Percentiles rank a stretch among this genome's conserved stretches.
Evolutionary conservation across 2,329 filamentous ascomycete genomes (phyloP).

Genomic region (Aspergillus texensis): DNA sequence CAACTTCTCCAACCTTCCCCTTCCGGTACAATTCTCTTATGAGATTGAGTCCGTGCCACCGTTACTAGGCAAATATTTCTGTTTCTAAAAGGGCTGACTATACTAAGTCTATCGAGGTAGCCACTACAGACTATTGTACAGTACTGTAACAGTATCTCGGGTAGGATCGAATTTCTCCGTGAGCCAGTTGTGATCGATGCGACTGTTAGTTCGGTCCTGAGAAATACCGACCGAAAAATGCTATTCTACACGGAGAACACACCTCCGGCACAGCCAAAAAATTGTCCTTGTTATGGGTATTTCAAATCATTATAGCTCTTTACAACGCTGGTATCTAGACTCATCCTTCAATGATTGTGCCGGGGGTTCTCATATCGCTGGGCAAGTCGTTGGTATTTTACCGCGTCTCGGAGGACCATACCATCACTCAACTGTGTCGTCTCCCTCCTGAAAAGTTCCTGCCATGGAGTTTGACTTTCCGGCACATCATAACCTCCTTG

Average conservation of each 20-base stretch:
- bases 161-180: not conserved
- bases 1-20: not conserved
- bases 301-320: not conserved
- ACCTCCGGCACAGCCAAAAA: not conserved
- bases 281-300: not conserved
- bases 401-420: slow-evolving; percentile 51
- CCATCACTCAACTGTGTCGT: slow-evolving; percentile 50
- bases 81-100: not conserved
- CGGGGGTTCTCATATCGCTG: slow-evolving; percentile 45
- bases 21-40: not conserved
- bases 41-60: not conserved
- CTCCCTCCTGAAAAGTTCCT: slow-evolving; percentile 54
- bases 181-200: not conserved
- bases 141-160: not conserved
- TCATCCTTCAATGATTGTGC: slow-evolving; percentile 47
- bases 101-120: not conserved
- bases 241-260: not conserved
- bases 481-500: slow-evolving; percentile 43
- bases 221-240: not conserved
- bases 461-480: slow-evolving; percentile 54
- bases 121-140: not conserved
- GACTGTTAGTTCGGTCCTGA: not conserved
- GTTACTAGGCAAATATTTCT: not conserved
- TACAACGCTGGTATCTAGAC: not conserved
- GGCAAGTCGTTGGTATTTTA: slow-evolving; percentile 52